Evolutionary conservation across 2,329 filamentous ascomycete genomes (phyloP), one percentile per base, ranked within the genome.

Genomic region (Arthrinium phaeospermum): DNA sequence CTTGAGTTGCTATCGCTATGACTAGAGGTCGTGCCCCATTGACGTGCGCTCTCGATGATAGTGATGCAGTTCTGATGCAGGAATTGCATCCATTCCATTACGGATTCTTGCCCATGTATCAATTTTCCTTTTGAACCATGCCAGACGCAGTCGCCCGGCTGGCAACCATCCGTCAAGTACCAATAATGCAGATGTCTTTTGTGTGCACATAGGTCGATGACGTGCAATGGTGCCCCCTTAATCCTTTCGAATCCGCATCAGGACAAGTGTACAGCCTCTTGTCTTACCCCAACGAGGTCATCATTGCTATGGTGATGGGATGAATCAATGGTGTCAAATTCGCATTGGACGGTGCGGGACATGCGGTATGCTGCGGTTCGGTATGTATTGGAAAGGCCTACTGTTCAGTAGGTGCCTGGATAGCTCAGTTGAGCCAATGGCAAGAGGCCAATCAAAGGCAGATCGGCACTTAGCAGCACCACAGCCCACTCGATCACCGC

Each of bases 401-500:
- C n/a, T n/a, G n/a, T n/a, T n/a, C 2, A 30, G 27, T 37, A 41
- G 34, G 57, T 64, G 57, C 57, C 57, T 41, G 57, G n/a, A 64
- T 64, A 64, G 57, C 34, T 41, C 57, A 64, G 57, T 64, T 41
- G 30, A 41, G 34, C 57, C 57, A 64, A 41, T 64, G 30, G 34
- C 16, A 41, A 13, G 57, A 41, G 57, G 30, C 57, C 57, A 64
- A 41, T 64, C 30, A n/a, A 10, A 64, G 57, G 34, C 22, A n/a
- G 57, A 64, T 64, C 57, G 57, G 57, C 57, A 64, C 57, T 64
- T 64, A 41, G 34, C 34, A 64, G 45, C 34, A 24, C 45, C 67
- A 69, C 67, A 69, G 67, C 45, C 67, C 67, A 49, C 57, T 64
- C 34, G 34, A 64, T n/a, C 57, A 41, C 57, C 67, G 37, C 67